Evolutionary conservation across 305 asterid genomes (phyloP), one percentile per base, ranked within the genome.

Genomic region (Salvia sclarea): DNA sequence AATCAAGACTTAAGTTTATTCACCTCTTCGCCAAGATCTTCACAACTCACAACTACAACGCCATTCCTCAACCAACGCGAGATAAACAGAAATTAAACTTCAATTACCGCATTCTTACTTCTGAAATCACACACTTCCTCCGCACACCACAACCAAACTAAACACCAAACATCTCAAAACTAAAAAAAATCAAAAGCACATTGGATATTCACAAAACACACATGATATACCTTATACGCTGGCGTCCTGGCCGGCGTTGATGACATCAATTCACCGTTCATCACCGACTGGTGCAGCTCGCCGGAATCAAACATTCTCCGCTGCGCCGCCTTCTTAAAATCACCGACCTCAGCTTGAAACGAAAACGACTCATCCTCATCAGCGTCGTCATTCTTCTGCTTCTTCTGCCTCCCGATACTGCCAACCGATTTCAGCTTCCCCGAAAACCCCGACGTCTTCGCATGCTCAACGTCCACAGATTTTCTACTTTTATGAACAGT

Each of bases 371-470:
- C 77, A 64, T 79, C 84, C 68, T 72, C 67, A 11, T 12, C 56
- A 21, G 3, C 30, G 5, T 22, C 40, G 8, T 38, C 44, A 38
- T 11, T 38, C 44, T 10, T 9, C 13, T 14, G 77, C 17, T 70
- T 83, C 75, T 80, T 78, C 68, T 78, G 83, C 77, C 78, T 88
- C 14, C 76, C 87, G 5, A 83, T 77, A 68, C 81, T 83, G 61
- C 77, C 84, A 12, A 80, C 71, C 6, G 94, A 79, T 59, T 84
- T 78, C 68, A 88, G 76, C 82, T 84, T 87, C 72, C 95, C 95
- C 0, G 97, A 94, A 82, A 86, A 87, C 47, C 91, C 89, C 1
- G 89, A 86, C 63, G 53, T 73, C 58, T 81, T 79, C 64, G 69
- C 84, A 41, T 75, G 78, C 79, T 82, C 92, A 60, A 50, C 81